Evolutionary conservation across 2,329 filamentous ascomycete species (phyloP).

Genomic region (Xylaria sp.): DNA sequence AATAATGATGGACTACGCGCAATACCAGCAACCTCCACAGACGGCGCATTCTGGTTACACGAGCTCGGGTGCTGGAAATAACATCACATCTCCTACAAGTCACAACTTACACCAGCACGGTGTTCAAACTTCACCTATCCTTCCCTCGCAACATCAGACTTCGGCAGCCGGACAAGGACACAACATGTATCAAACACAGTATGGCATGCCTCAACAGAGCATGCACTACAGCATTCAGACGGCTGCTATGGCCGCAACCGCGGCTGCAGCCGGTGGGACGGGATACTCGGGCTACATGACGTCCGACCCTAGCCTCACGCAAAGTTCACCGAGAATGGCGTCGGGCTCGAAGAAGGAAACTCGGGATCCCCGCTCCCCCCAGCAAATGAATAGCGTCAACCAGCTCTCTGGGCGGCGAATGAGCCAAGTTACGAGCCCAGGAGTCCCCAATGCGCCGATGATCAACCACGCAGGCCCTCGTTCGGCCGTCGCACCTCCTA

Average conservation of each 20-base stretch:
- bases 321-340: constrained; percentile 82
- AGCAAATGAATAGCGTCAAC: constrained; percentile 72
- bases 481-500: constrained; percentile 65
- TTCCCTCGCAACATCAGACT: constrained; percentile 80
- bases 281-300: constrained; percentile 75
- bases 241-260: constrained; percentile 91
- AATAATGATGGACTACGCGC: constrained; percentile 78
- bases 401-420: constrained; percentile 74
- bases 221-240: constrained; percentile 92
- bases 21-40: constrained; percentile 76
- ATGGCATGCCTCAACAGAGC: constrained; percentile 76
- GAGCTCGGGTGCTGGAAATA: constrained; percentile 64
- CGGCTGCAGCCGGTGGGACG: constrained; percentile 85
- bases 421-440: constrained; percentile 81
- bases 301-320: constrained; percentile 74
- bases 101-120: constrained; percentile 74
- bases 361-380: constrained; percentile 80
- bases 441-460: constrained; percentile 78
- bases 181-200: constrained; percentile 84
- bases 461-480: constrained; percentile 73
- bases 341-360: constrained; percentile 74
- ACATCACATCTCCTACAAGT: constrained; percentile 79
- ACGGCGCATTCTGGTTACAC: constrained; percentile 74
- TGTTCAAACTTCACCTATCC: constrained; percentile 81
- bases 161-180: constrained; percentile 71